Base-by-base conservation (phyloP, 176 grass and related monocot genomes). In the Zea luxurians region DNA sequence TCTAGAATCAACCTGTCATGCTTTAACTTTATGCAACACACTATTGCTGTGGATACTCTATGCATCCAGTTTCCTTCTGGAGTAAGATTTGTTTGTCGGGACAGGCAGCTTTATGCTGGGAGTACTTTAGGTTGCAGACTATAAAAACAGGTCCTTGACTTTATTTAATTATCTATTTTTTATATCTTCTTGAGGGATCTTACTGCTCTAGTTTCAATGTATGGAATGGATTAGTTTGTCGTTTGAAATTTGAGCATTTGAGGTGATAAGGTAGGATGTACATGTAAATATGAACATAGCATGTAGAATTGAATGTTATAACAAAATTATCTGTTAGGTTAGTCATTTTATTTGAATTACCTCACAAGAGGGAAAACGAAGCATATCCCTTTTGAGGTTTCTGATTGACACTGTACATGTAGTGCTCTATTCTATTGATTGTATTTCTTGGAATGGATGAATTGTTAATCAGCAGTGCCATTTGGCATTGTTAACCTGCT, bases 401-500 rank as follows among this genome's bases (percentile, higher is more conserved):
- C 9, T 41, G 47, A 38, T 54, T 63, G 17, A 40, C 41, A 48
- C 76, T 64, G 3, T 11, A 52, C 45, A 17, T 20, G 4, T 45
- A 49, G 16, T 76, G 71, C 8, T 81, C 41, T 65, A 13, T 46
- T 81, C 58, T 10, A 49, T 43, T 12, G 34, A 17, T 79, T 27
- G 27, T 27, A 27, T 27, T 27, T 27, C 27, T 27, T 48, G 2
- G 40, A 34, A 35, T 63, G 62, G 21, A 12, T 50, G 44, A 64
- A 27, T 27, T 13, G 10, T 73, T 77, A 84, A 71, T 27, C 41
- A 44, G 3, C 15, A n/a, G 20, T 1, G 10, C 42, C 36, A 48
- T 76, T 79, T 86, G 36, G 20, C 61, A 43, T 72, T 78, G 48
- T 71, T 52, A 66, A 20, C 8, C 68, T 72, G 72, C 69, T 9